Conservation (phyloP, 2,329 filamentous ascomycete species). For the Phoma sp. region DNA sequence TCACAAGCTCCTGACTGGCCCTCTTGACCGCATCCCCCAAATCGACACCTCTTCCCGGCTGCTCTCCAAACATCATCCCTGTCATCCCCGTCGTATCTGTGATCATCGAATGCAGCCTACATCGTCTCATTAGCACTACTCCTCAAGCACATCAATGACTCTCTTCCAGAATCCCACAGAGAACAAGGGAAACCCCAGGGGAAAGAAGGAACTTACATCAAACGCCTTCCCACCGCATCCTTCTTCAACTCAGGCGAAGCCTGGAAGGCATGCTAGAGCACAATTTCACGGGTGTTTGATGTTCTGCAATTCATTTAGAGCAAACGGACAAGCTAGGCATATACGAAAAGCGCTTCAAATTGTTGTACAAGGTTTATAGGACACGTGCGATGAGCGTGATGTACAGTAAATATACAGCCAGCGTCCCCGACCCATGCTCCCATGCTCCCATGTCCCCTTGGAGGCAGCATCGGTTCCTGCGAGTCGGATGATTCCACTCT, state of each 20-base stretch:
- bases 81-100: constrained; percentile 14
- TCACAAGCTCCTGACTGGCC: constrained; percentile 6
- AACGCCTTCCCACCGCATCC: constrained; percentile 21
- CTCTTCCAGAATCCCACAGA: too few relatives aligned
- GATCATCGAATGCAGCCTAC: constrained; percentile 15
- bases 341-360: too few relatives aligned
- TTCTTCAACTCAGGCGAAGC: background rate
- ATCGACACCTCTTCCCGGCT: constrained; percentile 13
- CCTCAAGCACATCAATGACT: too few relatives aligned
- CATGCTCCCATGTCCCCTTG: background rate
- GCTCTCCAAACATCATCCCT: constrained; percentile 17
- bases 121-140: too few relatives aligned
- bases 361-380: too few relatives aligned
- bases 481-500: background rate
- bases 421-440: background rate
- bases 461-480: background rate
- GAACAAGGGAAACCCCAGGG: too few relatives aligned
- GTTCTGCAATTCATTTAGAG: too few relatives aligned
- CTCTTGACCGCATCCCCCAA: constrained; percentile 18
- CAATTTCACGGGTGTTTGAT: too few relatives aligned
- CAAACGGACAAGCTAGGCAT: too few relatives aligned
- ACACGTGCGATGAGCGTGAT: background rate
- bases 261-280: too few relatives aligned
- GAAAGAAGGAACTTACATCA: constrained; percentile 3
- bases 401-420: constrained; percentile 20